Percentiles rank a stretch among this genome's conserved stretches.
Evolutionary conservation across 176 grass and related monocot genomes (phyloP).

Genomic region (Puccinellia tenuiflora): DNA sequence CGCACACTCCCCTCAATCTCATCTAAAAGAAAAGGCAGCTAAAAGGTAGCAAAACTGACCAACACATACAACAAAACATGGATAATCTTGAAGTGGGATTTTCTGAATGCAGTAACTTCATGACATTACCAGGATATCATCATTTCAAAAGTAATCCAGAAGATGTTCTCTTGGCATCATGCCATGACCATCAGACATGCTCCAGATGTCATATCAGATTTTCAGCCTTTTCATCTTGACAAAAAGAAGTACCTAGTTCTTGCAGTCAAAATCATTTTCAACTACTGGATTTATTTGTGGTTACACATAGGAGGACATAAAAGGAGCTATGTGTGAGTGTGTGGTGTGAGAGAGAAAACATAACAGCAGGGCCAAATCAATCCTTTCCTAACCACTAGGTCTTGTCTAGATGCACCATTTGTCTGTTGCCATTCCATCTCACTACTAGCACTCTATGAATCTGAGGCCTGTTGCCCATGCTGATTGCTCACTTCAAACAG

Average conservation of each 20-base stretch:
- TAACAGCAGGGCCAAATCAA: constrained; percentile 19
- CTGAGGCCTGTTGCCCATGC: not conserved
- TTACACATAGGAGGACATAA: not conserved
- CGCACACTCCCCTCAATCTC: constrained; percentile 6
- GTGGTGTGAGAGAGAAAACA: not conserved
- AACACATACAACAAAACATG: not conserved
- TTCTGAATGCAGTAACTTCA: not conserved
- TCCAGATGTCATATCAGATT: not conserved
- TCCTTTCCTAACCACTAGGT: constrained; percentile 3
- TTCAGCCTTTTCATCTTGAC: not conserved
- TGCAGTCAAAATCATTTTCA: constrained; percentile 9
- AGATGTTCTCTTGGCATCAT: constrained; percentile 16
- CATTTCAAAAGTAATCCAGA: not conserved
- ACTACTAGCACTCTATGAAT: not conserved
- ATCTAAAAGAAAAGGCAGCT: not conserved
- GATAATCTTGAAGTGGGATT: not conserved
- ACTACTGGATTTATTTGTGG: not conserved
- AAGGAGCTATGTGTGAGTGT: not conserved
- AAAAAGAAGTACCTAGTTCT: constrained; percentile 1
- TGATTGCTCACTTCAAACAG: constrained; percentile 20
- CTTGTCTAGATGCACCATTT: not conserved
- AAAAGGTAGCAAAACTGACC: not conserved
- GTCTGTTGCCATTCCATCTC: not conserved
- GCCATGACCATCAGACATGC: not conserved
- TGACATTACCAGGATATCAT: not conserved